phyloP scores from a whole-genome alignment of 2,329 filamentous ascomycete species.

The Pseudopithomyces maydicus region DNA sequence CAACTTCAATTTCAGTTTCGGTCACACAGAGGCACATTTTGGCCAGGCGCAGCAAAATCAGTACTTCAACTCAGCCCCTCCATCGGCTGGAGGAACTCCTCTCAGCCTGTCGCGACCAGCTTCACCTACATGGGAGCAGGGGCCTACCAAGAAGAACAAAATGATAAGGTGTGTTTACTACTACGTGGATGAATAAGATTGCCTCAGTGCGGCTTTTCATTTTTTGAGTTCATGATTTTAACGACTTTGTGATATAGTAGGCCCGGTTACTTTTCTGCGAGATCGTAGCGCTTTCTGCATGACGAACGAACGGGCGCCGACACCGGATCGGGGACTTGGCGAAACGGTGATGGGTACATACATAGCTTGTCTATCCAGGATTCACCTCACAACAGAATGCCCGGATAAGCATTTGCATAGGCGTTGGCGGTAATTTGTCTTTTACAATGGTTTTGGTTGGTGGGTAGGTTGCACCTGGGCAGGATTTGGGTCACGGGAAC shows the following conservation, averaged over 20 bases:
- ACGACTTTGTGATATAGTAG: neutral
- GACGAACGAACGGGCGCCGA: neutral
- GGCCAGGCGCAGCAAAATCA: conserved; percentile 25
- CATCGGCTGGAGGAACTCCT: conserved; percentile 23
- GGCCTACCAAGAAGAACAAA: conserved; percentile 27
- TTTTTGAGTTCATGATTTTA: neutral
- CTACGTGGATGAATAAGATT: conserved; percentile 11
- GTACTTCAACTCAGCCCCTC: conserved; percentile 31
- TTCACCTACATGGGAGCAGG: conserved; percentile 37
- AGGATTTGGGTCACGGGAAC: neutral
- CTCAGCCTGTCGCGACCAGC: conserved; percentile 27
- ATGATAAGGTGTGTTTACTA: conserved; percentile 18
- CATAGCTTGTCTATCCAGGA: neutral
- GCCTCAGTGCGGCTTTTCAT: neutral
- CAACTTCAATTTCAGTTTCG: conserved; percentile 28
- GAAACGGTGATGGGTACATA: neutral
- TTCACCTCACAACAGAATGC: neutral
- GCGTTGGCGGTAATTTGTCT: neutral
- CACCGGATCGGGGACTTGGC: neutral
- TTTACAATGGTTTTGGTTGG: neutral
- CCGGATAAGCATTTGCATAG: conserved; percentile 1
- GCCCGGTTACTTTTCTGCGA: neutral
- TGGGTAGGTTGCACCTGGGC: neutral
- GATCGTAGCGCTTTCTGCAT: neutral
- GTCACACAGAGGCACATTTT: neutral